These are phyloP conservation scores for Pelargonium cotyledonis DNA, from an alignment of 441 rosid species.

Conservation along the genomic window DNA sequence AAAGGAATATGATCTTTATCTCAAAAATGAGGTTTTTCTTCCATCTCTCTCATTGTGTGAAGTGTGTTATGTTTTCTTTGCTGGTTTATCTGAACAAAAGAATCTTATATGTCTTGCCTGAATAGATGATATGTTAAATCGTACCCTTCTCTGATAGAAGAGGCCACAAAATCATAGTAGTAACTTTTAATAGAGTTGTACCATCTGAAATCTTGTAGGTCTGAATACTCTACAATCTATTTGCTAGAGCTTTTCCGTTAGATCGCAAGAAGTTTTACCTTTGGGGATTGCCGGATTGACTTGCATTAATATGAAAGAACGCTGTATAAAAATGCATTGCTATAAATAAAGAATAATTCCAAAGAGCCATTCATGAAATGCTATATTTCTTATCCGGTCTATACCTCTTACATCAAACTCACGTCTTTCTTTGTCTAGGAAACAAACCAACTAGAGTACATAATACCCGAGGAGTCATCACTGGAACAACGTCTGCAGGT, in stretches of 20 bases:
- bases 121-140: background rate
- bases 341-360: too few relatives aligned
- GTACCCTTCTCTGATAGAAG: background rate
- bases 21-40: slow-evolving; percentile 56
- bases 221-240: too few relatives aligned
- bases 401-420: background rate
- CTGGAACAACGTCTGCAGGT: slow-evolving; percentile 58
- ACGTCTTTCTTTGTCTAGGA: slow-evolving; percentile 38
- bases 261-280: too few relatives aligned
- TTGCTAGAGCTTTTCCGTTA: too few relatives aligned
- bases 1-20: slow-evolving; percentile 65
- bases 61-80: too few relatives aligned
- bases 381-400: background rate
- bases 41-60: background rate
- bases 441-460: slow-evolving; percentile 60
- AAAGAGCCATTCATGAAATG: background rate
- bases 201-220: too few relatives aligned
- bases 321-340: too few relatives aligned
- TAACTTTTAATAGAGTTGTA: too few relatives aligned
- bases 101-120: too few relatives aligned
- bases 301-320: too few relatives aligned
- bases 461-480: slow-evolving; percentile 59
- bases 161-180: background rate
- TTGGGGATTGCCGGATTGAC: too few relatives aligned
- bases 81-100: too few relatives aligned